Evolutionary conservation across 2,329 filamentous ascomycete genomes (phyloP).

Genomic region (Neopestalotiopsis sp.): DNA sequence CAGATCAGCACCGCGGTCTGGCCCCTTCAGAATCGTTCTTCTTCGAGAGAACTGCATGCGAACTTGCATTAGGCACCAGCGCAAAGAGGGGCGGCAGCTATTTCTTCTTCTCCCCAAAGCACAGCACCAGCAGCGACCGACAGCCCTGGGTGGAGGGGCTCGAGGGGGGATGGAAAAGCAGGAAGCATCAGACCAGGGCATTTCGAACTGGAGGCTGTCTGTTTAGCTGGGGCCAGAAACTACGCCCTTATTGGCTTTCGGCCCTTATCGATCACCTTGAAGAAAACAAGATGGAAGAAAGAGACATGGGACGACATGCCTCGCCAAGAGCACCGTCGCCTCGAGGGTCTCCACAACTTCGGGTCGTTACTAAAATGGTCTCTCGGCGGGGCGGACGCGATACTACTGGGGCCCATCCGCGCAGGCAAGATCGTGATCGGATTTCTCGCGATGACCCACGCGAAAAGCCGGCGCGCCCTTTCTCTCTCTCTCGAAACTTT

Average conservation of each 20-base stretch:
- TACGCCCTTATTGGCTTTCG: not conserved
- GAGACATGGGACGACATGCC: not conserved
- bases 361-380: slow-evolving; percentile 12
- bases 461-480: not conserved
- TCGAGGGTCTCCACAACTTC: slow-evolving; percentile 8
- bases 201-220: not conserved
- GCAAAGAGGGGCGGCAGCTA: not conserved
- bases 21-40: not conserved
- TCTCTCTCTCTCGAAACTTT: not conserved
- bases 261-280: not conserved
- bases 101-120: not conserved
- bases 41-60: not conserved
- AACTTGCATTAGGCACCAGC: slow-evolving; percentile 1
- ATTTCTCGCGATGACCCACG: slow-evolving; percentile 1
- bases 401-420: slow-evolving; percentile 6
- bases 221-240: not conserved
- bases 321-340: not conserved
- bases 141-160: not conserved
- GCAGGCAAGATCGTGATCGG: slow-evolving; percentile 10
- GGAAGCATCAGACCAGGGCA: not conserved
- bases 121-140: not conserved
- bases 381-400: slow-evolving; percentile 12
- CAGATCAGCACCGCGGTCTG: not conserved
- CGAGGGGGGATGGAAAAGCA: not conserved
- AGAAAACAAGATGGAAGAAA: not conserved